Percentiles rank a stretch among this genome's conserved stretches.
Conservation (phyloP, 1,284 basidiomycete genomes). For the Papiliotrema laurentii region DNA sequence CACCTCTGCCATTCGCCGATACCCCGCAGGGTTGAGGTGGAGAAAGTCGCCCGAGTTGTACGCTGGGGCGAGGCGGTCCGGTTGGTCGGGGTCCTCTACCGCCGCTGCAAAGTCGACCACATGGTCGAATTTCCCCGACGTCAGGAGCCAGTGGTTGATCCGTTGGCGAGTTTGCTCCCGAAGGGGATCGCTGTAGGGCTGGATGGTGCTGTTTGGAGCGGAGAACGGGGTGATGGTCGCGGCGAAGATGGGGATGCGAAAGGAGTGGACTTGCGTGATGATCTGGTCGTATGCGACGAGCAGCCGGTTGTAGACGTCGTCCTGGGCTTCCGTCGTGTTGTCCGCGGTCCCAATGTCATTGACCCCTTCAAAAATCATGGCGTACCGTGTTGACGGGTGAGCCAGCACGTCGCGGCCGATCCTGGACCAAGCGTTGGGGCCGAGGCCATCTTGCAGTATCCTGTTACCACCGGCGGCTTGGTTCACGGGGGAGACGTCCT, state of each 20-base stretch:
- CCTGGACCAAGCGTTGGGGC: constrained; percentile 52
- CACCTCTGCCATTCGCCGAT: constrained; percentile 49
- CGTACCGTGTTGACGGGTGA: constrained; percentile 51
- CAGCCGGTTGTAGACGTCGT: constrained; percentile 48
- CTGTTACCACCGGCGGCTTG: constrained; percentile 56
- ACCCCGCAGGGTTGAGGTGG: constrained; percentile 53
- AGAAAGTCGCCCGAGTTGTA: constrained; percentile 54
- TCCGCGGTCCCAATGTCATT: constrained; percentile 54
- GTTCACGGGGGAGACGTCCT: constrained; percentile 51
- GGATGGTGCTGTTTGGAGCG: constrained; percentile 38
- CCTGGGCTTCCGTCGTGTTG: constrained; percentile 45
- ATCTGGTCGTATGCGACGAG: constrained; percentile 54
- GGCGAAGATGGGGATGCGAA: constrained; percentile 51
- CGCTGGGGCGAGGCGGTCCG: constrained; percentile 44
- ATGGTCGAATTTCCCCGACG: constrained; percentile 51
- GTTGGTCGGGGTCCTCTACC: constrained; percentile 48
- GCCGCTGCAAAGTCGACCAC: constrained; percentile 54
- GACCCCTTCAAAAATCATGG: constrained; percentile 56
- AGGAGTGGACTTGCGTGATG: constrained; percentile 49
- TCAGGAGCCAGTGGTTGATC: constrained; percentile 52
- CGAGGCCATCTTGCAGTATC: constrained; percentile 53
- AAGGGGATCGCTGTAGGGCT: constrained; percentile 41
- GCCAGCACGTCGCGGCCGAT: constrained; percentile 55
- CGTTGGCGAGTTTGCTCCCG: constrained; percentile 50
- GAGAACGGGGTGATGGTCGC: constrained; percentile 56